Evolutionary conservation across 495 filamentous ascomycete species (phyloP), one percentile per base, ranked within the genome.

Genomic region (Daldinia vernicosa): DNA sequence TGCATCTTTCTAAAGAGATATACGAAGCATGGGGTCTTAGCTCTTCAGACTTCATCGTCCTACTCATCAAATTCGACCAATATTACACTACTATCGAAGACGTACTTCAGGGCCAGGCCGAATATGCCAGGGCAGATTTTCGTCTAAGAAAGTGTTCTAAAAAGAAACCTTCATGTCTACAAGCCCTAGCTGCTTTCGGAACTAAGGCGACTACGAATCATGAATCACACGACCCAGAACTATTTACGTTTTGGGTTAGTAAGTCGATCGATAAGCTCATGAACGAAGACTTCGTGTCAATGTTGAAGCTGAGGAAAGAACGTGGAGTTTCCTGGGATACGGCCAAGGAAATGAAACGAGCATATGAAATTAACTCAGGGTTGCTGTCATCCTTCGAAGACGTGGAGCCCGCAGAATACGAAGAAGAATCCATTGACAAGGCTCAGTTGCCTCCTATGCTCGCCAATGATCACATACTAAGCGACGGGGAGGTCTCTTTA

Each of bases 1-100:
- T 97, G 2, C 89, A 85, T 1, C 87, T 98, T 28, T 93, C 93
- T 2, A 84, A 91, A 28, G 92, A 94, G 67, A 91, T 88, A 1
- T 84, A 91, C 78, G 84, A 88, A 69, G 91, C 93, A 14, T 98
- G 95, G 95, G 83, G 89, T 57, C 77, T 98, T 17, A 74, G 85
- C 14, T 76, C 81, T 0, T 77, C 80, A 0, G 89, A 96, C 27
- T 95, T 95, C 73, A 76, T 97, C 45, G 87, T 96, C 6, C 82
- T 97, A 6, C 83, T 97, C 14, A 84, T 97, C n/a, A 85, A 87
- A 53, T 94, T 90, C 70, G 77, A 81, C 0, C 70, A 75, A 28
- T 81, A 79, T 0, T 97, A 97, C 79, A 75, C 72, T 12, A 74
- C 80, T 30, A 74, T 92, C 30, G 81, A 89, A 14, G 68, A 70